A percentile compares a stretch with the other conserved stretches of the same genome.
Conservation (phyloP, 208 protist genomes). For the Angomonas deanei region DNA sequence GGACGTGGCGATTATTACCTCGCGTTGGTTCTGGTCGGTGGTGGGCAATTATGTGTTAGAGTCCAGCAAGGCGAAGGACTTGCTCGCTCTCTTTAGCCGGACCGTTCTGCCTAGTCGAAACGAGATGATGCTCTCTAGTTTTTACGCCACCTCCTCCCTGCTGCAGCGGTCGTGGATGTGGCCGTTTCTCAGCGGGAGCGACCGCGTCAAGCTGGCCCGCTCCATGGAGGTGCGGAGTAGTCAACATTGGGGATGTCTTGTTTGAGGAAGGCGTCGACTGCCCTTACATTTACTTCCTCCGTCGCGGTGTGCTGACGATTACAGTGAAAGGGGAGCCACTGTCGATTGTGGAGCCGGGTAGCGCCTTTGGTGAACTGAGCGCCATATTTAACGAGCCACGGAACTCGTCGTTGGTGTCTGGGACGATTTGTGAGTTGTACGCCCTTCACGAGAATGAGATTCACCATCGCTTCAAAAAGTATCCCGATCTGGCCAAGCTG, state of each 20-base stretch:
- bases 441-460: constrained; percentile 52
- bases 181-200: constrained; percentile 57
- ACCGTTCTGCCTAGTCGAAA: constrained; percentile 46
- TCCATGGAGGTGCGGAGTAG: constrained; percentile 62
- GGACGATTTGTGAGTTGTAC: constrained; percentile 79
- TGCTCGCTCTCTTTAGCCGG: constrained; percentile 49
- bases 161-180: constrained; percentile 86
- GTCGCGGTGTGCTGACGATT: constrained; percentile 56
- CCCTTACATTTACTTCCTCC: constrained; percentile 79
- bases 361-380: constrained; percentile 76
- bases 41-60: constrained; percentile 42
- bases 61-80: constrained; percentile 17
- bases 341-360: constrained; percentile 51
- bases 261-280: constrained; percentile 57
- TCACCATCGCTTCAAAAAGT: constrained; percentile 52
- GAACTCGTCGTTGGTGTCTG: constrained; percentile 61
- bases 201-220: constrained; percentile 70
- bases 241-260: constrained; percentile 69
- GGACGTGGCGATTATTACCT: constrained; percentile 72
- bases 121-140: constrained; percentile 54
- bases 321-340: constrained; percentile 66
- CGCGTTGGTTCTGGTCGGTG: constrained; percentile 80
- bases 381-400: constrained; percentile 73
- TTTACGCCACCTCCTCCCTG: constrained; percentile 67
- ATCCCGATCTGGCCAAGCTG: constrained; percentile 33